Conservation (phyloP, 2,329 filamentous ascomycete species). For the Fusarium udum region DNA sequence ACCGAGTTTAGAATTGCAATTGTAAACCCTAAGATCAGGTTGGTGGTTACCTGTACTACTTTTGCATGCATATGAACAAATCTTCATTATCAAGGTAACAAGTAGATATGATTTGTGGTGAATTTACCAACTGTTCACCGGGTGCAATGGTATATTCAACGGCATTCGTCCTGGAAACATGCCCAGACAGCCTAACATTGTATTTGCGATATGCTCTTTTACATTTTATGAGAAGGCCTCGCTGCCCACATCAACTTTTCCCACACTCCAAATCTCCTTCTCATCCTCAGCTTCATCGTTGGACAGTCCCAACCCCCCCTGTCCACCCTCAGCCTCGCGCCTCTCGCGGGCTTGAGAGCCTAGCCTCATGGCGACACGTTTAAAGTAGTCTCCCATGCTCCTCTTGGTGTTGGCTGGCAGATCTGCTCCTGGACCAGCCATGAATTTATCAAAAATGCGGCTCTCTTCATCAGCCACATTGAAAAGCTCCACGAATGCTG, state of each 20-base stretch:
- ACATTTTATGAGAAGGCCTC: conserved; percentile 35
- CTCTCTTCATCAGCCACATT: conserved; percentile 87
- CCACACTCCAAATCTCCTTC: conserved; percentile 94
- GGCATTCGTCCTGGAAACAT: neutral
- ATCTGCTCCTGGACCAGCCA: conserved; percentile 72
- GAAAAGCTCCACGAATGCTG: conserved; percentile 91
- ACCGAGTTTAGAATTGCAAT: neutral
- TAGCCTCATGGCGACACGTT: conserved; percentile 84
- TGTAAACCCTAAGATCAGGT: neutral
- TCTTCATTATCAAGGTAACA: neutral
- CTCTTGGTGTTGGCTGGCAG: conserved; percentile 79
- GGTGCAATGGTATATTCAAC: neutral
- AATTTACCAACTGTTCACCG: neutral
- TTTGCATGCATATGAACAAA: neutral
- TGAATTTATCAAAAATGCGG: conserved; percentile 90
- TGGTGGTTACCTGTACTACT: neutral
- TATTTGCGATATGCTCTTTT: neutral
- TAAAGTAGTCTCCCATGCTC: conserved; percentile 97
- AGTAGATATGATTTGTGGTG: neutral
- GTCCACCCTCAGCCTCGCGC: conserved; percentile 89
- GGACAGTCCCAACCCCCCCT: conserved; percentile 83
- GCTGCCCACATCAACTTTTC: conserved; percentile 73
- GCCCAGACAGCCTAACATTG: neutral
- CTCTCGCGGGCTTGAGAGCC: conserved; percentile 90
- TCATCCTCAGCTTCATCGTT: conserved; percentile 96